These are phyloP conservation scores for Corniculantispora saksenae DNA, from an alignment of 2,329 filamentous ascomycete genomes.

Conservation along the genomic window DNA sequence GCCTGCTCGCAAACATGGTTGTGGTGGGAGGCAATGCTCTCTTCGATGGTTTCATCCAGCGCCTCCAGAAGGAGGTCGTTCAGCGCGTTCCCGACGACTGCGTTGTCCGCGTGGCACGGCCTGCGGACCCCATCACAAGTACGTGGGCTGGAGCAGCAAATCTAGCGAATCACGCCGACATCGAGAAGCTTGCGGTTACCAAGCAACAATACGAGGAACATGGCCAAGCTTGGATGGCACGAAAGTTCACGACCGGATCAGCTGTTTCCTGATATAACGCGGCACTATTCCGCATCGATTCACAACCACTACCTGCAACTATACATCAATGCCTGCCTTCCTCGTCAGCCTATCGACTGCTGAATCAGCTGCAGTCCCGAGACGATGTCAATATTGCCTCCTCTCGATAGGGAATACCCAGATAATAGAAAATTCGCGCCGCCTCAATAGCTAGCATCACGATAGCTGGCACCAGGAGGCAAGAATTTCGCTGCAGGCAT, in stretches of 20 bases:
- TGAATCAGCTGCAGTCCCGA: no score
- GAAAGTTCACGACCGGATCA: conserved; percentile 60
- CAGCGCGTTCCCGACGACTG: conserved; percentile 75
- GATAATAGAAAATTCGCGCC: not conserved
- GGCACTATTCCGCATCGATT: not conserved
- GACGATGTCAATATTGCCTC: no score
- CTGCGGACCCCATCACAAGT: conserved; percentile 72
- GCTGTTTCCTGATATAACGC: conserved; percentile 16
- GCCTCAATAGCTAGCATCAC: not conserved
- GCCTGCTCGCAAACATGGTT: conserved; percentile 81
- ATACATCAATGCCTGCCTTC: not conserved
- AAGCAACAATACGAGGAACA: conserved; percentile 89
- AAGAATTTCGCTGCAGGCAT: not conserved
- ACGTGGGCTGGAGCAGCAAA: conserved; percentile 85
- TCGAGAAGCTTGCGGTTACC: conserved; percentile 73
- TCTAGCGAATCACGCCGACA: conserved; percentile 68
- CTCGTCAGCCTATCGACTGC: no score
- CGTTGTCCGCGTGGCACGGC: conserved; percentile 69
- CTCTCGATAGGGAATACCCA: not conserved
- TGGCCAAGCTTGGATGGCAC: conserved; percentile 72
- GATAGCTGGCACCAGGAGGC: not conserved
- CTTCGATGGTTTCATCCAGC: conserved; percentile 78
- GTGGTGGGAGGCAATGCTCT: conserved; percentile 85
- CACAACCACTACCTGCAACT: not conserved
- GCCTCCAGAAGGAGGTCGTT: conserved; percentile 74